These are phyloP conservation scores for Leccinum pachyderme DNA, from an alignment of 1,284 basidiomycete genomes.

Conservation along the genomic window DNA sequence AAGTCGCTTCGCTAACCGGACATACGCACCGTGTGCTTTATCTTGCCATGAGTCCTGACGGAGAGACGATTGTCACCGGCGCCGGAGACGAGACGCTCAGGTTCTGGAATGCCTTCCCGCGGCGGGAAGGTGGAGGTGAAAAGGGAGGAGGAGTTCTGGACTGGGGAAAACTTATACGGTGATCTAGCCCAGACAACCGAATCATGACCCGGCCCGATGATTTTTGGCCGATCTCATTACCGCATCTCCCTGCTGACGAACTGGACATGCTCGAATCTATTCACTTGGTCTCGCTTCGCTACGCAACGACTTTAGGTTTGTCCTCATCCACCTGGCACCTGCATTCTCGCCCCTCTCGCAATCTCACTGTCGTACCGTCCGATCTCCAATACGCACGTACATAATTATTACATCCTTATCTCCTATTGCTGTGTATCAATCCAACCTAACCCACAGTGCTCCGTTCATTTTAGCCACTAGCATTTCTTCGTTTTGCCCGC, in stretches of 20 bases:
- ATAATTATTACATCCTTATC: conserved; percentile 32
- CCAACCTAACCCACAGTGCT: conserved; percentile 28
- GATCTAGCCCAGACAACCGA: conserved; percentile 5
- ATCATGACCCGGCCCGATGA: neutral
- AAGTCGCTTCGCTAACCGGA: conserved; percentile 92
- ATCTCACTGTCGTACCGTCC: conserved; percentile 7
- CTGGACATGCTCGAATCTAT: conserved; percentile 29
- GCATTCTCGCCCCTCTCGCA: conserved; percentile 21
- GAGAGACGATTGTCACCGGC: conserved; percentile 96
- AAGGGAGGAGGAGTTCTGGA: conserved; percentile 39
- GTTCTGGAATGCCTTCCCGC: conserved; percentile 94
- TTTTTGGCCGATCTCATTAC: conserved; percentile 5
- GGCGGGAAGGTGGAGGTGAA: conserved; percentile 49
- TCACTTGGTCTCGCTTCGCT: conserved; percentile 12
- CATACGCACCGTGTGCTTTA: conserved; percentile 95
- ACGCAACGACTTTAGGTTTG: conserved; percentile 27
- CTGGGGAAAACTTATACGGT: conserved; percentile 30
- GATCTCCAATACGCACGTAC: conserved; percentile 15
- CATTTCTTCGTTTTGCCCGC: conserved; percentile 19
- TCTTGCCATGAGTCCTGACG: conserved; percentile 95
- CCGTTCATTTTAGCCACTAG: conserved; percentile 11
- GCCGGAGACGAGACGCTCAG: conserved; percentile 96
- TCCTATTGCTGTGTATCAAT: conserved; percentile 25
- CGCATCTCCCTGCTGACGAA: conserved; percentile 9
- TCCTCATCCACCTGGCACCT: conserved; percentile 15